Base-by-base conservation (phyloP, 1,139 yeast genomes). In the Candida dubliniensis region DNA sequence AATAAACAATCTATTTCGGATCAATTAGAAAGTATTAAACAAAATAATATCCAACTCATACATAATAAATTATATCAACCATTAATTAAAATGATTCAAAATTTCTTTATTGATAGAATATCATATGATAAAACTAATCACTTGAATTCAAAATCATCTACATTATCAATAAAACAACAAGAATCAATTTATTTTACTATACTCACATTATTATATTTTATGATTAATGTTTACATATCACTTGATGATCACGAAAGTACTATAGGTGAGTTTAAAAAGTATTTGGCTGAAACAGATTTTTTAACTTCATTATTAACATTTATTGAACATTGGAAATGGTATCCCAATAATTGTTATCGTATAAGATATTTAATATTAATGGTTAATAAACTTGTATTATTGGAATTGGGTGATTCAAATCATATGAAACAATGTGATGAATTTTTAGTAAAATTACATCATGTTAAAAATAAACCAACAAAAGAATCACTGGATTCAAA, bases 241-340 rank as follows among this genome's bases (percentile, higher is more conserved):
- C 3, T 9, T 27, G n/a, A 9, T 10, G 7, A 27, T 27, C 7
- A 27, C 4, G 26, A 37, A 2, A 25, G 24, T 18, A 11, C 52
- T 51, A 11, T 48, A 9, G 39, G 40, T 6, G 40, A 42, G 12
- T 56, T 55, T 38, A 30, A 60, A 48, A 45, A 53, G 1, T 51
- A 56, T 29, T 51, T 74, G 37, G 58, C 56, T 3, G 54, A 60
- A 2, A 38, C 60, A 0, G 67, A 74, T 32, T 36, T 84, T 1
- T 52, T 87, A 37, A 54, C 72, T 1, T 64, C 63, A 13, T 56
- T 87, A 9, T 65, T 83, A 1, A 62, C 66, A 29, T 75, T 79
- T 42, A 69, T 87, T 10, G 90, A 85, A 48, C 67, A 74, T 43
- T 82, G 95, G 84, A 76, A 89, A 50, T 81, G 89, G 83, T 50